Evolutionary conservation across 805 yeast genomes (phyloP).

Genomic region (Lipomyces orientalis): DNA sequence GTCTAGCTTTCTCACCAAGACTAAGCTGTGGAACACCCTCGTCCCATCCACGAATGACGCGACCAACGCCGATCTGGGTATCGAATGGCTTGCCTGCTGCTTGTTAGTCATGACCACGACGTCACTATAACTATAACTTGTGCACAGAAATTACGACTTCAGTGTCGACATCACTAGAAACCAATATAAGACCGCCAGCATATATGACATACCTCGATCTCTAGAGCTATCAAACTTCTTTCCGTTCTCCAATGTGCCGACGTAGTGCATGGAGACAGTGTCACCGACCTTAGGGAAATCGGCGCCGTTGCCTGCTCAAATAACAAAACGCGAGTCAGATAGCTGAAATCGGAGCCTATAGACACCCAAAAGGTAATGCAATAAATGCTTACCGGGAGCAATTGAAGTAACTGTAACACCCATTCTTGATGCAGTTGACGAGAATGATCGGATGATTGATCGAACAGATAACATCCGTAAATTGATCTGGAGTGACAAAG

Average conservation of each 20-base stretch:
- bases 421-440: conserved; percentile 41
- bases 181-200: not conserved
- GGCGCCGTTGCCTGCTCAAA: conserved; percentile 71
- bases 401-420: conserved; percentile 48
- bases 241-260: conserved; percentile 94
- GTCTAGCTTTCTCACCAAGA: conserved; percentile 88
- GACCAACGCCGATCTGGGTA: conserved; percentile 92
- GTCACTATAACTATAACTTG: not conserved
- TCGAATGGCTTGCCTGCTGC: conserved; percentile 78
- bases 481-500: not conserved
- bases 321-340: not conserved
- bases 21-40: conserved; percentile 90
- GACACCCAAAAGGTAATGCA: not conserved
- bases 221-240: conserved; percentile 94
- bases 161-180: not conserved
- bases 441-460: conserved; percentile 17
- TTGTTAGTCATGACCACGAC: not conserved
- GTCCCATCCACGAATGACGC: conserved; percentile 97
- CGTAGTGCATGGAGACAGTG: conserved; percentile 90
- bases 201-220: conserved; percentile 63
- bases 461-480: conserved; percentile 9
- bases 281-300: conserved; percentile 89
- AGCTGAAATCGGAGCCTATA: not conserved
- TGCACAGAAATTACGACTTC: not conserved
- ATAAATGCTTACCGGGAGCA: conserved; percentile 46